Conservation (phyloP, 768 basidiomycete species). For the Sistotremastrum niveocremeum region DNA sequence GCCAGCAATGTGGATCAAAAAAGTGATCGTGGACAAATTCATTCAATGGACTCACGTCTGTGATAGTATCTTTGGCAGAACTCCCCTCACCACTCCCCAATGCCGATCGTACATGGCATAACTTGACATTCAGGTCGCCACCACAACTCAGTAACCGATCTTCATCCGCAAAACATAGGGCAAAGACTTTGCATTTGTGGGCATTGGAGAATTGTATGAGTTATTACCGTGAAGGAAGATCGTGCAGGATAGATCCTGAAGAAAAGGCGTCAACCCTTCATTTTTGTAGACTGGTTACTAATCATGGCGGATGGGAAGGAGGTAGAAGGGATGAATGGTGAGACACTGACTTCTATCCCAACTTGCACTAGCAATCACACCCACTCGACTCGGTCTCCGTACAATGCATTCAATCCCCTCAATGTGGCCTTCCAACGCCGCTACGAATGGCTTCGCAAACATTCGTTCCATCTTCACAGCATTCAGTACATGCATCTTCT, state of each 20-base stretch:
- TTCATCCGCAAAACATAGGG: conserved; percentile 57
- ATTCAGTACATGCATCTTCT: conserved; percentile 86
- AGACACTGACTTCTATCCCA: conserved; percentile 84
- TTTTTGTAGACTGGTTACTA: no score
- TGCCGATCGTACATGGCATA: conserved; percentile 46
- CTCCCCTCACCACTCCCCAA: conserved; percentile 17
- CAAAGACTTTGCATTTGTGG: conserved; percentile 79
- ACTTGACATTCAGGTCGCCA: conserved; percentile 67
- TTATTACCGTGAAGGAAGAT: conserved; percentile 46
- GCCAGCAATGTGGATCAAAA: conserved; percentile 5
- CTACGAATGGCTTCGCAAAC: conserved; percentile 93
- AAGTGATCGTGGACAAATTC: conserved; percentile 7
- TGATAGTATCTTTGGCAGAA: no score
- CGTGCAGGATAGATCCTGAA: conserved; percentile 75
- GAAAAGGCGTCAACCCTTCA: no score
- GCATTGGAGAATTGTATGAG: conserved; percentile 48
- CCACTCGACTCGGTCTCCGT: conserved; percentile 58
- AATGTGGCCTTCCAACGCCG: conserved; percentile 78
- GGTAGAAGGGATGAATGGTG: no score
- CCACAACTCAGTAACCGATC: conserved; percentile 65
- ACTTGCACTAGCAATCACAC: conserved; percentile 77
- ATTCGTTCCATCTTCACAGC: conserved; percentile 95
- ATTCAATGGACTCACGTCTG: conserved; percentile 19
- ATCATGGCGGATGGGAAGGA: no score
- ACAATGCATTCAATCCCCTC: conserved; percentile 86